Percentiles rank a stretch among this genome's conserved stretches.
phyloP scores from a whole-genome alignment of 2,329 filamentous ascomycete species.

The Cadophora sp. region DNA sequence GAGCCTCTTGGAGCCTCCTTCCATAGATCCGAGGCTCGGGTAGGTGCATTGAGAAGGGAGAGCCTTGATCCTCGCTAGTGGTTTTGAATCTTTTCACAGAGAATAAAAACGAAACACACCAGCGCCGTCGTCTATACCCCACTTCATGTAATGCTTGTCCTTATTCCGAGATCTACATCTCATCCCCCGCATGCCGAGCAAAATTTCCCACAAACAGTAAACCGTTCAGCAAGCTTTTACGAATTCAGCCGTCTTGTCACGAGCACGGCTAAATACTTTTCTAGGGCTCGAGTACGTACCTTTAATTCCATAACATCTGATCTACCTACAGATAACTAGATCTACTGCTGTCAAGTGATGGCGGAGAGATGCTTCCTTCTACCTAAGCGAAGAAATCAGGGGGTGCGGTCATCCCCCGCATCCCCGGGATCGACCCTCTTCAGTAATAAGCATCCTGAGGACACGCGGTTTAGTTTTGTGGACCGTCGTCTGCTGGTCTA shows the following conservation, averaged over 20 bases:
- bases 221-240: background rate
- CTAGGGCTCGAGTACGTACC: background rate
- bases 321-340: background rate
- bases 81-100: background rate
- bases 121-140: background rate
- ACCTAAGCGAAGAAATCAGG: background rate
- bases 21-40: conserved; percentile 6
- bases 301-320: background rate
- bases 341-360: background rate
- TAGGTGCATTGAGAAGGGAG: background rate
- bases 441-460: background rate
- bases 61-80: conserved; percentile 9
- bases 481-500: no score
- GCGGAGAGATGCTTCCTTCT: background rate
- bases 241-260: background rate
- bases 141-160: background rate
- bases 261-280: background rate
- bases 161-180: background rate
- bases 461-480: background rate
- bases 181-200: background rate
- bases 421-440: background rate
- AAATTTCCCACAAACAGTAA: background rate
- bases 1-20: background rate
- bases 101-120: conserved; percentile 8
- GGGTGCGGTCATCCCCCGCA: conserved; percentile 3